Base-by-base conservation (phyloP, 169 alveolate genomes). In the Cytauxzoon felis region DNA sequence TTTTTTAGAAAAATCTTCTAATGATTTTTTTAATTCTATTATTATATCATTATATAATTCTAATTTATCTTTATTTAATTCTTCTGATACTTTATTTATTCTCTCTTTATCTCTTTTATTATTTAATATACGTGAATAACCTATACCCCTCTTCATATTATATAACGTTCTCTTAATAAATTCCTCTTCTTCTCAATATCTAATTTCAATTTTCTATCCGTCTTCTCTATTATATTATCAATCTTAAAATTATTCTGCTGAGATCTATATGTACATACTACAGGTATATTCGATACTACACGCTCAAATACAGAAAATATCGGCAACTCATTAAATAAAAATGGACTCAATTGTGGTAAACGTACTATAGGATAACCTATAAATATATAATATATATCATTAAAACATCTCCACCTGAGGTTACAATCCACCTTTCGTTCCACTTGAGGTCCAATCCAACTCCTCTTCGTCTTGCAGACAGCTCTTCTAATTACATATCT, bases 281-380 rank as follows among this genome's bases (percentile, higher is more conserved):
- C 41, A 11, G 86, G 86, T 52, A 76, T 5, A 16, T 65, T 65
- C 29, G 76, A 59, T 1, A 66, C 29, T 19, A 69, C 86, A 27
- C 81, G 30, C 27, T 65, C 45, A 24, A 76, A 60, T 18, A 70
- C 86, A 21, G 43, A 24, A 24, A 65, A 76, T 18, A 76, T 36
- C 27, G 86, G 75, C 45, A 24, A 33, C 13, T 57, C 19, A 30
- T 30, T 51, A 18, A 70, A 70, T 30, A 21, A 62, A n/a, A 76
- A 63, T 8, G 86, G 81, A 27, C 59, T 76, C 8, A 76, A 60
- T 38, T 76, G 86, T 48, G 86, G 86, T 4, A 76, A 60, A 32
- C 68, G 42, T 6, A 66, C 29, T 33, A 76, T 66, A 1, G 73
- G 67, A 43, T 45, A 76, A 5, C 86, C 75, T 63, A 61, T 56